phyloP scores from a whole-genome alignment of 495 filamentous ascomycete species.

The Aspergillus asperescens region DNA sequence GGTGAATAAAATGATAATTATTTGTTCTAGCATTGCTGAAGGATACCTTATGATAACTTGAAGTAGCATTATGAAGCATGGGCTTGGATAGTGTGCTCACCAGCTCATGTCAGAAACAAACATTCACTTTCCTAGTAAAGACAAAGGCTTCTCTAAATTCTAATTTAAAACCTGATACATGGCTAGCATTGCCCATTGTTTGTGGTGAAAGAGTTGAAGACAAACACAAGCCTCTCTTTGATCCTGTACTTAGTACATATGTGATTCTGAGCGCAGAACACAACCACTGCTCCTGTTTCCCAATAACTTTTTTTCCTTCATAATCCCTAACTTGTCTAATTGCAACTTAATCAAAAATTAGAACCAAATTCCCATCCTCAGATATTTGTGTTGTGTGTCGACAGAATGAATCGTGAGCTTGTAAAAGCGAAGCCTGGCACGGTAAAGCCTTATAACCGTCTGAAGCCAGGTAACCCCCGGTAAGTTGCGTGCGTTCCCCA shows the following conservation, averaged over 20 bases:
- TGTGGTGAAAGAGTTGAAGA: not conserved
- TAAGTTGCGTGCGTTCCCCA: not conserved
- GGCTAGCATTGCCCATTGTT: not conserved
- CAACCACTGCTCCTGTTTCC: not conserved
- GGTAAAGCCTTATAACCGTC: not conserved
- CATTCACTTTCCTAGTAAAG: no score
- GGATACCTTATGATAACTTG: no score
- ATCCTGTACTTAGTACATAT: not conserved
- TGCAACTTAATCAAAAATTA: not conserved
- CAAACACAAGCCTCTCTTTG: not conserved
- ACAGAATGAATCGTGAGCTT: not conserved
- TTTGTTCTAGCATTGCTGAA: no score
- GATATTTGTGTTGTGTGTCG: not conserved
- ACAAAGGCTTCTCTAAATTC: no score
- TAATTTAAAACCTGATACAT: not conserved
- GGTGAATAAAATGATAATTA: no score
- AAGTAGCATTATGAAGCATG: no score
- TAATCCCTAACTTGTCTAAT: not conserved
- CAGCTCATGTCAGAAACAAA: no score
- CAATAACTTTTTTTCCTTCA: not conserved
- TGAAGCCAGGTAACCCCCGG: conserved; percentile 16
- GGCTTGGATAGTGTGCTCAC: no score
- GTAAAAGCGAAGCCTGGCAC: not conserved
- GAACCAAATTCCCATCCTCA: no score
- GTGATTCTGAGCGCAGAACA: not conserved